phyloP scores from a whole-genome alignment of 768 basidiomycete species.

The Russula sp. region DNA sequence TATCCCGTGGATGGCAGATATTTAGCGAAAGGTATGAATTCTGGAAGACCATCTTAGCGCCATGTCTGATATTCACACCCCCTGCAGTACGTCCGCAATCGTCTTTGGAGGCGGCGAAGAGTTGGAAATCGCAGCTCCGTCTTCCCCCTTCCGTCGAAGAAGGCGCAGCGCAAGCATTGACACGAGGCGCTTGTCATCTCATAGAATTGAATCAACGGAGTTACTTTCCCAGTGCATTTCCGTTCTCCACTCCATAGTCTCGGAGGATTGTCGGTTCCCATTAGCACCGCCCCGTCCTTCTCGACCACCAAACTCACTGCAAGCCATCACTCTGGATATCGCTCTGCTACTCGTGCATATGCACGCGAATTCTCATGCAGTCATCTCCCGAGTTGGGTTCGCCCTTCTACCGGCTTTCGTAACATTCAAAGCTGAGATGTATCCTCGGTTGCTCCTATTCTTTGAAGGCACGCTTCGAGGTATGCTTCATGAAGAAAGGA shows the following conservation, averaged over 20 bases:
- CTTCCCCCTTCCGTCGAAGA: constrained; percentile 40
- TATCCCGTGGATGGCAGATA: constrained; percentile 14
- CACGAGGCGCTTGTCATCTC: constrained; percentile 46
- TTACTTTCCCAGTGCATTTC: constrained; percentile 54
- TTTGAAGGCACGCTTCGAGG: constrained; percentile 57
- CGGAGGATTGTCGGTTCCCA: constrained; percentile 66
- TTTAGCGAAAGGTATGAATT: constrained; percentile 14
- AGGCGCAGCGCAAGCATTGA: constrained; percentile 33
- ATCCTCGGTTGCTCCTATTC: constrained; percentile 54
- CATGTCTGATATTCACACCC: not conserved
- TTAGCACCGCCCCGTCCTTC: constrained; percentile 50
- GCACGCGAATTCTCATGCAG: constrained; percentile 43
- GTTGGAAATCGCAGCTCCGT: not conserved
- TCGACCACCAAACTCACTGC: constrained; percentile 70
- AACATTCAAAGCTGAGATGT: constrained; percentile 58
- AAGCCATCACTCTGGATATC: constrained; percentile 62
- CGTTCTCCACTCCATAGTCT: constrained; percentile 54
- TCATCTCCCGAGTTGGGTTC: constrained; percentile 54
- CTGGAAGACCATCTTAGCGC: too few species aligned
- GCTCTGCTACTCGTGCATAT: constrained; percentile 56
- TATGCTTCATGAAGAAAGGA: constrained; percentile 41
- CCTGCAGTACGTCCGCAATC: not conserved
- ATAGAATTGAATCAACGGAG: constrained; percentile 36
- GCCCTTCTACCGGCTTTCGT: constrained; percentile 69
- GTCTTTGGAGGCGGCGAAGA: constrained; percentile 2